phyloP scores from a whole-genome alignment of 352 stramenopile genomes.

The Pythium scleroteichum region DNA sequence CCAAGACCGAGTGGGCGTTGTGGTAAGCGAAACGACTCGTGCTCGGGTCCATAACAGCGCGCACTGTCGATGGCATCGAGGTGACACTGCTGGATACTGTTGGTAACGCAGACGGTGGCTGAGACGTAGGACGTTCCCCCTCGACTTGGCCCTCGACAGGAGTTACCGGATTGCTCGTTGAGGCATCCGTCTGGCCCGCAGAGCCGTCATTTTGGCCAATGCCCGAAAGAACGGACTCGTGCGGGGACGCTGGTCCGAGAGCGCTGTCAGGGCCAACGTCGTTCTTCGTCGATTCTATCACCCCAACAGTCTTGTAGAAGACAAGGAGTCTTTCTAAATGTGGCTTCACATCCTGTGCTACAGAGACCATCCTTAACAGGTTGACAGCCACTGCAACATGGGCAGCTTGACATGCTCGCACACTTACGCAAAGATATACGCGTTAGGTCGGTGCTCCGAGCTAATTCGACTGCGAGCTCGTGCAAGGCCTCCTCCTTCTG shows the following conservation, averaged over 20 bases:
- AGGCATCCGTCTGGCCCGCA: slow-evolving; percentile 23
- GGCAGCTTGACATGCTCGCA: slow-evolving; percentile 13
- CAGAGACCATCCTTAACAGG: background rate
- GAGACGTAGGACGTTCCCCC: background rate
- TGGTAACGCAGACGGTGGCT: no score
- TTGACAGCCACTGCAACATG: no score
- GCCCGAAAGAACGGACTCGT: slow-evolving; percentile 3
- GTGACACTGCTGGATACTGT: no score
- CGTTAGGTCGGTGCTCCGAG: no score
- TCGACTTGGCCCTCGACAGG: slow-evolving; percentile 9
- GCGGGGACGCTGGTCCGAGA: background rate
- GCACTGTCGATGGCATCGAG: no score
- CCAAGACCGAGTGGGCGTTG: background rate
- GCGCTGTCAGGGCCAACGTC: background rate
- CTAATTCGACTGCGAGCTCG: no score
- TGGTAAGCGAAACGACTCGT: slow-evolving; percentile 1
- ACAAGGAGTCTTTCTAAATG: background rate
- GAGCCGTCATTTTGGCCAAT: slow-evolving; percentile 16
- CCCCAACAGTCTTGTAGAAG: slow-evolving; percentile 17
- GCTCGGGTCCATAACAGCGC: background rate
- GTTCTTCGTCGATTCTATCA: background rate
- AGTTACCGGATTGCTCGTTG: slow-evolving; percentile 15
- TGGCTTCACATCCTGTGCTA: slow-evolving; percentile 4
- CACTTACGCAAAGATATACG: no score
- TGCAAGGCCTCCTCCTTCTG: no score